A percentile compares a stretch with the other conserved stretches of the same genome.
Conservation (phyloP, 306 rosid species). For the Biancaea sappan region DNA sequence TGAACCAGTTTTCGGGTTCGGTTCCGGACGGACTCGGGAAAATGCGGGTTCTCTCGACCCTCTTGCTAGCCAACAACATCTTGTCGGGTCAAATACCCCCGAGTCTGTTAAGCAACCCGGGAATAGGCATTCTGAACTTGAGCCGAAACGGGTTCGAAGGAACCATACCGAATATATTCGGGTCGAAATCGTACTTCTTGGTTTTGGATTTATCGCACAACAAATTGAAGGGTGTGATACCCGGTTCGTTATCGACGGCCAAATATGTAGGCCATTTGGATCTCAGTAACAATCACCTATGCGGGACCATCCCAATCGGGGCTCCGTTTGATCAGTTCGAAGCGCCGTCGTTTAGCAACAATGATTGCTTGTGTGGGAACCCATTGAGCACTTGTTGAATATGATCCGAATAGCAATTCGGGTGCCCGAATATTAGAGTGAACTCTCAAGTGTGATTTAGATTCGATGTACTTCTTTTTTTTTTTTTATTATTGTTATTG, state of each 20-base stretch:
- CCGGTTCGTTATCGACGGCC: conserved; percentile 59
- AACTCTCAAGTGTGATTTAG: conserved; percentile 35
- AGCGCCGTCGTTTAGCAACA: conserved; percentile 72
- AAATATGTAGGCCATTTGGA: conserved; percentile 82
- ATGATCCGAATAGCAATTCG: not conserved
- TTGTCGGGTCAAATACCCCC: conserved; percentile 71
- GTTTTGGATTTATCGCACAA: conserved; percentile 76
- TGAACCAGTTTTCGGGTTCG: conserved; percentile 65
- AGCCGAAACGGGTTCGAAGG: conserved; percentile 80
- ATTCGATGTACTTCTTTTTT: conserved; percentile 18
- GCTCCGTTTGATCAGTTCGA: conserved; percentile 79
- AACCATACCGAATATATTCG: conserved; percentile 68
- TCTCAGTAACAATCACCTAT: conserved; percentile 74
- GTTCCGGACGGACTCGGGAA: conserved; percentile 63
- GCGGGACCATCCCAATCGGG: conserved; percentile 87
- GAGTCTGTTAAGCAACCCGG: conserved; percentile 45
- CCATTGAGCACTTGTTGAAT: conserved; percentile 65
- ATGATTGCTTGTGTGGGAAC: conserved; percentile 88
- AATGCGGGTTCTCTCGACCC: conserved; percentile 76
- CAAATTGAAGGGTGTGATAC: conserved; percentile 66
- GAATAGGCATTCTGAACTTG: conserved; percentile 79
- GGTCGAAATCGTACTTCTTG: conserved; percentile 66
- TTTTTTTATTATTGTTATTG: not conserved
- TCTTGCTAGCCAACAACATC: conserved; percentile 64
- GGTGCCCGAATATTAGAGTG: not conserved